phyloP scores from a whole-genome alignment of 2,329 filamentous ascomycete genomes.

The Truncatella angustata region DNA sequence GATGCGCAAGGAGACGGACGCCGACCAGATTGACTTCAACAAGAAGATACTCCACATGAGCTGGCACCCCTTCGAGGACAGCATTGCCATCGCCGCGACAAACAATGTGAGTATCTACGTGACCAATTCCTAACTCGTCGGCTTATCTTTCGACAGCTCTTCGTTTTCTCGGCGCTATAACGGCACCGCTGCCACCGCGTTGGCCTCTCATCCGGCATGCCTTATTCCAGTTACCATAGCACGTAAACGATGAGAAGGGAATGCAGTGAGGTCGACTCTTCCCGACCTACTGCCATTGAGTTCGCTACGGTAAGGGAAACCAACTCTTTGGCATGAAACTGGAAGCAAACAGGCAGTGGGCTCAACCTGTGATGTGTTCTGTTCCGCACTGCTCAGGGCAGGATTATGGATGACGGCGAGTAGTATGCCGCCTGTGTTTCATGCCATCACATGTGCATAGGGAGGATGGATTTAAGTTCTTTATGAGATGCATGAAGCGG shows the following conservation, averaged over 20 bases:
- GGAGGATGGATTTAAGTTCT: background rate
- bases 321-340: background rate
- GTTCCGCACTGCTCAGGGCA: too few species aligned
- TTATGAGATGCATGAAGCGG: background rate
- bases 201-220: background rate
- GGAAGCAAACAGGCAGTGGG: too few species aligned
- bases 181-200: too few species aligned
- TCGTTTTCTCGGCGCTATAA: slow-evolving; percentile 76
- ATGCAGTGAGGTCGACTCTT: too few species aligned
- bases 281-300: too few species aligned
- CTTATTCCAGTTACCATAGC: too few species aligned
- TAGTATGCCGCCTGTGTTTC: background rate
- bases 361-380: too few species aligned
- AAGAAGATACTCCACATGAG: slow-evolving; percentile 99
- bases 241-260: too few species aligned
- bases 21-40: slow-evolving; percentile 99
- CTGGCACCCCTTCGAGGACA: slow-evolving; percentile 99
- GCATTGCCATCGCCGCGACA: slow-evolving; percentile 97
- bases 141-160: slow-evolving; percentile 54
- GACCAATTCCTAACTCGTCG: too few species aligned
- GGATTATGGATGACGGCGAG: background rate
- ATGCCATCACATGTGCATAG: background rate
- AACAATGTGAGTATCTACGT: slow-evolving; percentile 81
- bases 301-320: background rate
- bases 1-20: slow-evolving; percentile 99